These are phyloP conservation scores for Corchorus olitorius DNA, from an alignment of 345 rosid genomes.

Conservation along the genomic window DNA sequence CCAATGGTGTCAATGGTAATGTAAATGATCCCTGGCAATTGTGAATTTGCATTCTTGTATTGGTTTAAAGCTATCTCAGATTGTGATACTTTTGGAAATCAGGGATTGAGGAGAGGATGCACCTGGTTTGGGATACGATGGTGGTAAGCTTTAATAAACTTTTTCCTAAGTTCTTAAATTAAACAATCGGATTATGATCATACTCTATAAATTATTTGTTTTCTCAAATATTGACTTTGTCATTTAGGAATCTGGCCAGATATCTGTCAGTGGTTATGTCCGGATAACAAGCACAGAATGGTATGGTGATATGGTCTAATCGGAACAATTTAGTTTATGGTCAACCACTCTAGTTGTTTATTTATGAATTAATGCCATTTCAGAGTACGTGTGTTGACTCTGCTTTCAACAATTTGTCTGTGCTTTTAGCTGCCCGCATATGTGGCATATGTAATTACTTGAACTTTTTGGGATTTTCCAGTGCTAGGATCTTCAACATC, in stretches of 20 bases:
- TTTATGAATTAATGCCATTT: background rate
- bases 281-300: conserved; percentile 79
- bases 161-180: conserved; percentile 9
- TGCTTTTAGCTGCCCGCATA: conserved; percentile 1
- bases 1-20: conserved; percentile 95
- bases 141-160: conserved; percentile 63
- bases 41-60: conserved; percentile 6
- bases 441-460: background rate
- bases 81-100: conserved; percentile 24
- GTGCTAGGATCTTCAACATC: conserved; percentile 90
- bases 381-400: background rate
- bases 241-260: conserved; percentile 74
- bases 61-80: conserved; percentile 11
- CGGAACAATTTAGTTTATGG: background rate
- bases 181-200: background rate
- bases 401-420: background rate
- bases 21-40: conserved; percentile 26
- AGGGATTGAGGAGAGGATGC: conserved; percentile 99
- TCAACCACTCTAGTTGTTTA: background rate
- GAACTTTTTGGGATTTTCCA: conserved; percentile 29
- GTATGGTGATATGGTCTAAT: conserved; percentile 61
- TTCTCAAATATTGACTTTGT: conserved; percentile 10
- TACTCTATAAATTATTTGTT: background rate
- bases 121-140: conserved; percentile 90
- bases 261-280: conserved; percentile 71